Evolutionary conservation across 148 eudicot genomes (phyloP), one percentile per base, ranked within the genome.

Genomic region (Persicaria tinctoria): DNA sequence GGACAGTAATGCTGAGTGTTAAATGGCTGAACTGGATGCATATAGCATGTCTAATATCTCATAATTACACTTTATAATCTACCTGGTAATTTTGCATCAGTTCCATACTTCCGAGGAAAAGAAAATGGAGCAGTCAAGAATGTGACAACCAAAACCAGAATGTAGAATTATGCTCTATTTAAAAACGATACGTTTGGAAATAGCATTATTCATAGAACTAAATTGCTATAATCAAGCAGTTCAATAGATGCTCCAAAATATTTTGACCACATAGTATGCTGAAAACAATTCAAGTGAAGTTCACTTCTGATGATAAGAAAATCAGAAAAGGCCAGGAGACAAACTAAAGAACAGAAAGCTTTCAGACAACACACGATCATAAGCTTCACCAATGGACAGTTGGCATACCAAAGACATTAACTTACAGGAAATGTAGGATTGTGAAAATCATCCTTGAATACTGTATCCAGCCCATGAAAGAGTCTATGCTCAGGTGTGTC

Each of bases 401-500:
- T 32, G 41, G 2, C 3, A 32, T 32, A 32, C 17, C 16, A n/a
- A 66, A 32, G 66, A 72, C 1, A 74, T 77, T 55, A 69, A 87
- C 99, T 95, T 83, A 95, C 99, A 53, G 89, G 89, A 79, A 89
- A 89, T 44, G 92, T 85, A 68, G 97, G 96, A 76, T 92, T 91
- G 83, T 92, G 99, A 78, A 84, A 87, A 81, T 95, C 99, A 70
- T 85, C 96, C 68, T 80, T 68, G 78, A 85, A 95, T 32, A 89
- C 86, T 62, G 93, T 86, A 80, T 92, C 90, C 72, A 90, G 89
- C 75, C 84, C 99, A 82, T 71, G 96, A 73, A 95, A 95, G 75
- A 92, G 81, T 71, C 99, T 87, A 82, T 95, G 99, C 81, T 89
- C 90, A 49, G 97, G 97, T 6, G 99, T 95, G 86, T 95, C 99